These are phyloP conservation scores for Teratosphaeria gauchensis DNA, from an alignment of 2,329 filamentous ascomycete species.

Conservation along the genomic window DNA sequence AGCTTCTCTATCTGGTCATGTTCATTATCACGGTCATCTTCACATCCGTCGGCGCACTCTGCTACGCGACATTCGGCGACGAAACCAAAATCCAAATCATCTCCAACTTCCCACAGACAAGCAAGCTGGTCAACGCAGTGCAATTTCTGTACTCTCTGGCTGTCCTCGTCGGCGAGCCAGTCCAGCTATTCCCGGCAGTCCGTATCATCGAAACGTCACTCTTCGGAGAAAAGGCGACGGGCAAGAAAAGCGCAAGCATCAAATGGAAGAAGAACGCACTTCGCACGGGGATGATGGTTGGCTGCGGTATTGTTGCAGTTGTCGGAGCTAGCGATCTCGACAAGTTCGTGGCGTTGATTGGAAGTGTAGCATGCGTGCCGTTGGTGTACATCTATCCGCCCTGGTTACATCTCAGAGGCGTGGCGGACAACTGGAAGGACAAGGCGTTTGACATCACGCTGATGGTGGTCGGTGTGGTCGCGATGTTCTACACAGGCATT, in stretches of 20 bases:
- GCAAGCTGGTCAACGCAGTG: constrained; percentile 63
- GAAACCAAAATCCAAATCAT: constrained; percentile 64
- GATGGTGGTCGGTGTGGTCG: constrained; percentile 53
- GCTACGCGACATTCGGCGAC: constrained; percentile 64
- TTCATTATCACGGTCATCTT: constrained; percentile 63
- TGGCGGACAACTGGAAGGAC: constrained; percentile 46
- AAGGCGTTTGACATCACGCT: constrained; percentile 53
- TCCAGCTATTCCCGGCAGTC: constrained; percentile 65
- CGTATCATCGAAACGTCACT: constrained; percentile 60
- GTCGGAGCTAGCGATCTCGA: constrained; percentile 60
- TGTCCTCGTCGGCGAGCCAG: constrained; percentile 62
- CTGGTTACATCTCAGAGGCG: constrained; percentile 58
- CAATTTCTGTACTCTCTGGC: constrained; percentile 67
- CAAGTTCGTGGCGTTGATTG: constrained; percentile 65
- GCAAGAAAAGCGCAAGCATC: constrained; percentile 53
- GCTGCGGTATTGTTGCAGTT: constrained; percentile 54
- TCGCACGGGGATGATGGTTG: constrained; percentile 45
- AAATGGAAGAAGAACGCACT: constrained; percentile 73
- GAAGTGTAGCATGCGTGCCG: constrained; percentile 63
- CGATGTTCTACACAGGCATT: constrained; percentile 62
- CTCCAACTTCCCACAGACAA: constrained; percentile 63
- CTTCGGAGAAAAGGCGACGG: constrained; percentile 55
- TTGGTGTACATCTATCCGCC: constrained; percentile 70
- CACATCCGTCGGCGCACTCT: constrained; percentile 61
- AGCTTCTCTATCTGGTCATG: constrained; percentile 60